Base-by-base conservation (phyloP, 345 rosid species). In the Nasturtium officinale region DNA sequence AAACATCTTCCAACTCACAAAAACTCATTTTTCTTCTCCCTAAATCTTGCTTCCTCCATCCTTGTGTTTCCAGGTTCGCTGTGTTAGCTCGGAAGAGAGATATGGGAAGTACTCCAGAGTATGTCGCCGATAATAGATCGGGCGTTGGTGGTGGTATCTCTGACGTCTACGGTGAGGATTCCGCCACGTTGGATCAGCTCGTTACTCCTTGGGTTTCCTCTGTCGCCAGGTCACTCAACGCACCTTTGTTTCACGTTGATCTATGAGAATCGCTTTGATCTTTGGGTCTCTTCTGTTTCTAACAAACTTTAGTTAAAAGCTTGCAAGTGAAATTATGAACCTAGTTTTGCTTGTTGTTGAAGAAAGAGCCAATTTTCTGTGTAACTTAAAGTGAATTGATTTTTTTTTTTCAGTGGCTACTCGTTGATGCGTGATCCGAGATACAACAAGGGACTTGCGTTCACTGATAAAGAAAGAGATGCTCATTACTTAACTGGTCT, bases 401-500 rank as follows among this genome's bases (percentile, higher is more conserved):
- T 21, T 26, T 21, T 48, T 33, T 21, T 65, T 23, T 23, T 0
- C 84, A 91, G 99, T 77, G 99, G 99, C 7, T 89, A 87, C 77
- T 73, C 87, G 30, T 83, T 92, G 90, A 72, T 96, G 90, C 81
- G 99, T n/a, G 96, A 96, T 57, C 98, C 98, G 0, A 83, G 72
- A 65, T 92, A 92, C 83, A 96, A 96, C 85, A 96, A 96, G 69
- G 98, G 99, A 74, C 91, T 89, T 61, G 96, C 96, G 21, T 92
- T 96, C 75, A 72, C 82, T 45, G 91, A 86, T 67, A 82, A 82
- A 65, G 98, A 96, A 80, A 89, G 99, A 83, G 98, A 96, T 81
- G 92, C 95, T 7, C 98, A 92, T 73, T 92, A 89, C 84, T 74
- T 96, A 78, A 87, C 92, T 9, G 96, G 98, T 69, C 99, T 96